Evolutionary conservation across 345 rosid species (phyloP), one percentile per base, ranked within the genome.

Genomic region (Pistacia atlantica): DNA sequence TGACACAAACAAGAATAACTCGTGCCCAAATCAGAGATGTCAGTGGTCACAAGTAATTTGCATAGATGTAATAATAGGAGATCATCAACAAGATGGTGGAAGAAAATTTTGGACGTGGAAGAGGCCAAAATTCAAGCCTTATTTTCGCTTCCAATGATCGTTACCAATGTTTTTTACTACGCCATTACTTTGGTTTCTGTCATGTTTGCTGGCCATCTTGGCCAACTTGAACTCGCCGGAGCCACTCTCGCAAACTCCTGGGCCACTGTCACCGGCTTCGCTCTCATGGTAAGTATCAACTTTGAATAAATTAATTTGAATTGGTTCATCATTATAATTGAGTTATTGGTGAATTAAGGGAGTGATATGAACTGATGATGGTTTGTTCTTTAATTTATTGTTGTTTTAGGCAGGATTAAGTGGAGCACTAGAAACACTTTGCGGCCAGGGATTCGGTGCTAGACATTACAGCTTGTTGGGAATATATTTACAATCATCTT

Each of bases 391-490:
- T 25, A 25, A 25, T 25, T 25, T 31, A 3, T 31, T 73, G 45
- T 48, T 9, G 38, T 63, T 46, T 59, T 60, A 93, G 98, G 67
- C 67, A 62, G 97, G 97, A 8, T 76, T 90, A 74, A 91, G 95
- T 83, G 97, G 95, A 49, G 54, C 54, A 49, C 54, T 49, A 1
- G 54, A 49, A 49, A 49, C 54, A 49, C 54, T 49, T 13, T 93
- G 98, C 74, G 98, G 98, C 3, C 98, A 93, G 89, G 93, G 83
- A 12, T 93, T 83, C 80, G 97, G 94, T 14, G 91, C 98, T 49
- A 85, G 85, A 72, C 51, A 56, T 63, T 90, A 91, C 73, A 84
- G 84, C 33, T 85, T 83, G 85, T 69, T 92, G 56, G 97, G 97
- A 52, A 79, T 93, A 60, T 83, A 93, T 80, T 83, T 91, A 1